These are phyloP conservation scores for Digitaria exilis DNA, from an alignment of 202 grass and related monocot genomes.

Conservation along the genomic window DNA sequence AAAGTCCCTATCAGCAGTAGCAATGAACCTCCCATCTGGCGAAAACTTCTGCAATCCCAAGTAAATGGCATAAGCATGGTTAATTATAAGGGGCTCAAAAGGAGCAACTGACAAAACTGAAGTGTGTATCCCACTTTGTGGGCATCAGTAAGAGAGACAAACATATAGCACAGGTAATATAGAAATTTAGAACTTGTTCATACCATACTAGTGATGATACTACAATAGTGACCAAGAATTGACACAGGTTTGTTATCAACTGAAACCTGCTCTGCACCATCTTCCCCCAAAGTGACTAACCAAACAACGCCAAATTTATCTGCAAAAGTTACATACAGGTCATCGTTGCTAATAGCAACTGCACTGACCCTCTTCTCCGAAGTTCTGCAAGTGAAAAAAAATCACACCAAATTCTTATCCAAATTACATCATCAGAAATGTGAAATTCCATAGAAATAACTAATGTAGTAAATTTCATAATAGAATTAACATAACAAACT, in stretches of 20 bases:
- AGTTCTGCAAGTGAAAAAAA: conserved; percentile 52
- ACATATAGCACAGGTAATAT: conserved; percentile 3
- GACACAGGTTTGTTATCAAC: conserved; percentile 60
- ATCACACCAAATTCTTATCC: conserved; percentile 27
- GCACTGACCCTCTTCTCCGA: conserved; percentile 87
- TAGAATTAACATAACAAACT: neutral
- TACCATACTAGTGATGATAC: conserved; percentile 97
- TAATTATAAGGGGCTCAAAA: neutral
- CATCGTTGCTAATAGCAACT: conserved; percentile 69
- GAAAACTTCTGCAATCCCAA: conserved; percentile 72
- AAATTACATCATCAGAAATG: neutral
- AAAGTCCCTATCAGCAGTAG: conserved; percentile 83
- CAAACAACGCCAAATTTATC: conserved; percentile 95
- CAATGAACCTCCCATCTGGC: conserved; percentile 82
- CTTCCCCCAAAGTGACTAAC: conserved; percentile 51
- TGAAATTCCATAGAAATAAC: neutral
- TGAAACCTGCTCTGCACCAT: conserved; percentile 35
- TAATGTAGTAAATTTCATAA: neutral
- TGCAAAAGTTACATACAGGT: conserved; percentile 65
- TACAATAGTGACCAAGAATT: conserved; percentile 93
- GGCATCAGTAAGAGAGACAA: neutral
- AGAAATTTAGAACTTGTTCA: conserved; percentile 14
- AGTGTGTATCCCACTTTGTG: neutral
- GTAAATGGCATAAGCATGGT: neutral
- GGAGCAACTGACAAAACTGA: neutral